These are phyloP conservation scores for Emergomyces pasteurianus DNA, from an alignment of 2,329 filamentous ascomycete genomes.

Conservation along the genomic window DNA sequence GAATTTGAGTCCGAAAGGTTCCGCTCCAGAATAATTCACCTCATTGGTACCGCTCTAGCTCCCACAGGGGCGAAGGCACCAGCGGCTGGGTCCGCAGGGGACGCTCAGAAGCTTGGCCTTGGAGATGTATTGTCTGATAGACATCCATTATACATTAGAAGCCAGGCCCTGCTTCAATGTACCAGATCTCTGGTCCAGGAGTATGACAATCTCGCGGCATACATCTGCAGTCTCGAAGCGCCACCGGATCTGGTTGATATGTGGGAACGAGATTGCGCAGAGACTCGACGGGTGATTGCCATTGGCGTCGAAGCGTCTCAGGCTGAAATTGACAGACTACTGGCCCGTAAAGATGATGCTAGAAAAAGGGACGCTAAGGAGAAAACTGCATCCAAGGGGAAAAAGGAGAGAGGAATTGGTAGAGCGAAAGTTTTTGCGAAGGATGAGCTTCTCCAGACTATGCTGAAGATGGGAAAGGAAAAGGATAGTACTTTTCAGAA, in stretches of 20 bases:
- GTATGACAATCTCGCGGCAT: constrained; percentile 6
- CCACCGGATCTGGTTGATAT: constrained; percentile 6
- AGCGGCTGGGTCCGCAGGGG: neutral
- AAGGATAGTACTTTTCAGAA: neutral
- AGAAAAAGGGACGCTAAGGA: neutral
- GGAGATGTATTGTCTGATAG: neutral
- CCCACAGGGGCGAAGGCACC: constrained; percentile 1
- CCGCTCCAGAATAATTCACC: constrained; percentile 4
- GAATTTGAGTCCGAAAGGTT: constrained; percentile 9
- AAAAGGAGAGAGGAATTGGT: neutral
- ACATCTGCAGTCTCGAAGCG: constrained; percentile 2
- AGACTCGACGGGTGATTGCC: constrained; percentile 10
- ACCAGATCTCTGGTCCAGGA: constrained; percentile 5
- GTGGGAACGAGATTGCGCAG: constrained; percentile 9
- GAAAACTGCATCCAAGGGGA: neutral
- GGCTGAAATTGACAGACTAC: constrained; percentile 7
- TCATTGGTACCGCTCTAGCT: constrained; percentile 6
- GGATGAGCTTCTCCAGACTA: constrained; percentile 11
- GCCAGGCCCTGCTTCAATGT: constrained; percentile 5
- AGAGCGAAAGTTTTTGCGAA: constrained; percentile 3
- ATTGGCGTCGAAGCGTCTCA: constrained; percentile 9
- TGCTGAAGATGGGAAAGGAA: constrained; percentile 12
- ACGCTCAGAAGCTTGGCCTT: neutral
- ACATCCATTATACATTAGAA: constrained; percentile 7
- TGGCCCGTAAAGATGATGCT: constrained; percentile 4